Conservation (phyloP, 305 asterid genomes). For the Andrographis paniculata region DNA sequence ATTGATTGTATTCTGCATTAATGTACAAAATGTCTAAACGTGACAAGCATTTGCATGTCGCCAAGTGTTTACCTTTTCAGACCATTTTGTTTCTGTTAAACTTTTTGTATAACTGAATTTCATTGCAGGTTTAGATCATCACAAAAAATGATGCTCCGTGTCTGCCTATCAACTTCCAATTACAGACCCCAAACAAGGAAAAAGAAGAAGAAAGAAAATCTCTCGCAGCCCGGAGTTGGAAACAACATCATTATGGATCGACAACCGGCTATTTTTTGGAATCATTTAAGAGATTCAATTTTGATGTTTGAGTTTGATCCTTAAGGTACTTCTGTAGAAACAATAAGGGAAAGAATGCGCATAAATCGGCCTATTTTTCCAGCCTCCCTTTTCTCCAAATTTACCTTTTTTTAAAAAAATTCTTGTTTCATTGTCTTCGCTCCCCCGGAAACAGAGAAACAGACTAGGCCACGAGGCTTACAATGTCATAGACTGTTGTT, state of each 20-base stretch:
- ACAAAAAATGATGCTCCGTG: constrained; percentile 25
- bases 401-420: not conserved
- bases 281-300: constrained; percentile 34
- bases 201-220: not conserved
- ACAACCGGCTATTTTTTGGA: constrained; percentile 24
- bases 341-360: constrained; percentile 21
- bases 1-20: not conserved
- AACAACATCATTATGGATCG: constrained; percentile 17
- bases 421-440: not conserved
- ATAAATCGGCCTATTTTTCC: constrained; percentile 32
- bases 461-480: constrained; percentile 15
- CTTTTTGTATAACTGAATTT: constrained; percentile 2
- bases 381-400: constrained; percentile 4
- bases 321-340: constrained; percentile 18
- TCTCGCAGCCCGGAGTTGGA: constrained; percentile 18
- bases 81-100: not conserved
- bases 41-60: not conserved
- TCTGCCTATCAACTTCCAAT: constrained; percentile 17
- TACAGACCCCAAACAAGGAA: constrained; percentile 3
- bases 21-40: not conserved
- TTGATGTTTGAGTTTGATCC: constrained; percentile 35
- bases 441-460: not conserved
- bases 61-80: not conserved
- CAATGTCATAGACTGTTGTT: constrained; percentile 13
- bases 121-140: constrained; percentile 42